Conservation (phyloP, 345 rosid genomes). For the Populus nigra region DNA sequence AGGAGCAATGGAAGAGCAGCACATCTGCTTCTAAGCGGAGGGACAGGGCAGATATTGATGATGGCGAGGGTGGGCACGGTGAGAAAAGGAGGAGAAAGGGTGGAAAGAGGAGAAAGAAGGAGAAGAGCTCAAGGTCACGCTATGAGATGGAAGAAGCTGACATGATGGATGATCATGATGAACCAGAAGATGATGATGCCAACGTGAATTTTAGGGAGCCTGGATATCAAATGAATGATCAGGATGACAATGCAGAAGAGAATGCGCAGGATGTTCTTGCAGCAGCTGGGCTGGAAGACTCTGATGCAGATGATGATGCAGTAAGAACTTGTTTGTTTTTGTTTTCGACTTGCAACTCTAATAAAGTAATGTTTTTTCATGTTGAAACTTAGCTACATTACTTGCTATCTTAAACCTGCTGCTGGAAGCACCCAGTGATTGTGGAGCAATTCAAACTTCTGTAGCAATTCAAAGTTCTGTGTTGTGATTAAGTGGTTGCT, state of each 20-base stretch:
- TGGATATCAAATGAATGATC: conserved; percentile 43
- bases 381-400: neutral
- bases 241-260: conserved; percentile 55
- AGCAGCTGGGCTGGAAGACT: conserved; percentile 96
- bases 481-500: neutral
- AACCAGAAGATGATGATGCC: conserved; percentile 65
- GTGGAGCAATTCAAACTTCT: neutral
- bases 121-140: conserved; percentile 64
- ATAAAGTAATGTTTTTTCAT: neutral
- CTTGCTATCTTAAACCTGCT: neutral
- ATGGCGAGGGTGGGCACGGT: conserved; percentile 75
- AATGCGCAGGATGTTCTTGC: conserved; percentile 78
- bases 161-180: conserved; percentile 67
- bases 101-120: conserved; percentile 91
- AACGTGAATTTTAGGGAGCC: conserved; percentile 50
- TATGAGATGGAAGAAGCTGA: conserved; percentile 70
- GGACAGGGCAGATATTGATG: conserved; percentile 75
- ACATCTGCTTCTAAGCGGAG: conserved; percentile 66
- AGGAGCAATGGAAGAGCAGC: conserved; percentile 98
- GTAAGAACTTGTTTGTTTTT: conserved; percentile 13
- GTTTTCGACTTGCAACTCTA: neutral
- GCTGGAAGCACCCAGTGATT: neutral
- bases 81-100: conserved; percentile 88
- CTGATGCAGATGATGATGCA: conserved; percentile 74
- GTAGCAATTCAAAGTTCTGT: neutral